phyloP scores from a whole-genome alignment of 257 asterid species.

The Dorcoceras hygrometricum region DNA sequence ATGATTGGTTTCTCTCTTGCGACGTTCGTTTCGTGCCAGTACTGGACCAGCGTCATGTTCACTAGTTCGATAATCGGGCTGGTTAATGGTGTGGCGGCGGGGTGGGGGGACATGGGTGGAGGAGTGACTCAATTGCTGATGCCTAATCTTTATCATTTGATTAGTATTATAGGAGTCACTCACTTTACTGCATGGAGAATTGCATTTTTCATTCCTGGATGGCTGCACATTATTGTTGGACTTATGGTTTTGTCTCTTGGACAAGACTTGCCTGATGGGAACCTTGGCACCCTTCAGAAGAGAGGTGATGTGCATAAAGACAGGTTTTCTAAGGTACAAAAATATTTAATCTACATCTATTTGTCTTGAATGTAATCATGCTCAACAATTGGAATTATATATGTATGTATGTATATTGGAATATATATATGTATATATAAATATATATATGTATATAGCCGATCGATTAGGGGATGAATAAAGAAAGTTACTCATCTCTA shows the following conservation, averaged over 20 bases:
- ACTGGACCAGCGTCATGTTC: conserved; percentile 44
- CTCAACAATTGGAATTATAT: too few relatives aligned
- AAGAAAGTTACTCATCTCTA: too few relatives aligned
- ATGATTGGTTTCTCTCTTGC: conserved; percentile 48
- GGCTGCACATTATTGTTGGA: conserved; percentile 39
- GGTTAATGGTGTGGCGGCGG: conserved; percentile 44
- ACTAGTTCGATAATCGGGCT: conserved; percentile 38
- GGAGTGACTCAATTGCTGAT: conserved; percentile 42
- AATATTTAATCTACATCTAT: too few relatives aligned
- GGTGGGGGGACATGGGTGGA: conserved; percentile 57
- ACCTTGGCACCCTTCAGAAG: conserved; percentile 34
- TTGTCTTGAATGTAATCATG: too few relatives aligned
- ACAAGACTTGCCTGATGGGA: conserved; percentile 49
- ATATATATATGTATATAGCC: too few relatives aligned
- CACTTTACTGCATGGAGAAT: conserved; percentile 49
- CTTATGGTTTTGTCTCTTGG: conserved; percentile 38
- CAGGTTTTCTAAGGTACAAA: conserved; percentile 40
- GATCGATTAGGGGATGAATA: too few relatives aligned
- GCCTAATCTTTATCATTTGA: conserved; percentile 41
- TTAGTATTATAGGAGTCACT: conserved; percentile 32
- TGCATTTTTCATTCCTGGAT: conserved; percentile 41
- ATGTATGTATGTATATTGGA: too few relatives aligned
- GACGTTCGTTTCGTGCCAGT: conserved; percentile 44
- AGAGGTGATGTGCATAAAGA: conserved; percentile 41
- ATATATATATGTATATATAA: too few relatives aligned